Percentiles rank a stretch among this genome's conserved stretches.
Conservation (phyloP, 2,329 filamentous ascomycete species). For the Epicoccum sorghinum region DNA sequence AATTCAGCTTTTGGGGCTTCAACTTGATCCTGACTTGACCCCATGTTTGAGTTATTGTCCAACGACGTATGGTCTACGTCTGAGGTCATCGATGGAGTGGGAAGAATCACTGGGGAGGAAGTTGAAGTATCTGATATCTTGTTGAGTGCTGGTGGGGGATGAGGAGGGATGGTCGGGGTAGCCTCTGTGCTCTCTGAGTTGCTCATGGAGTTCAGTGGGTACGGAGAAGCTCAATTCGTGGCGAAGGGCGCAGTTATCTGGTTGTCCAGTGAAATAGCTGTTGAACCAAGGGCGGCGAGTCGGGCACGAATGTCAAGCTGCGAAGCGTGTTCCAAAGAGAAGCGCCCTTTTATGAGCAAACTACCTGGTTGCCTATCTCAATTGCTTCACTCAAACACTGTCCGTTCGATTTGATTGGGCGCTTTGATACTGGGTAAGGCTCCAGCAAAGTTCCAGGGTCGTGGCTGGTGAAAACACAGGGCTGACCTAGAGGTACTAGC, state of each 20-base stretch:
- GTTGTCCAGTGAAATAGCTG: background rate
- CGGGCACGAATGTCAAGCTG: background rate
- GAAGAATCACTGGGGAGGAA: constrained; percentile 33
- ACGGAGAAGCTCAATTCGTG: too few species aligned
- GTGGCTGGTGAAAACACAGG: too few species aligned
- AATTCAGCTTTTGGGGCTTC: constrained; percentile 15
- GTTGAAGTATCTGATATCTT: constrained; percentile 29
- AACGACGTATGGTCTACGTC: constrained; percentile 27
- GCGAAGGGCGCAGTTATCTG: background rate
- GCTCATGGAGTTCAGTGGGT: constrained; percentile 22
- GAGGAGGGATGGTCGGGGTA: constrained; percentile 13
- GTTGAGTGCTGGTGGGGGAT: constrained; percentile 12
- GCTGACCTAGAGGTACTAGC: too few species aligned
- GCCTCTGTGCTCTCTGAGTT: constrained; percentile 18
- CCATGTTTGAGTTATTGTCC: constrained; percentile 21
- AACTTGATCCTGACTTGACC: constrained; percentile 19
- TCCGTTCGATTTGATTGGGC: background rate
- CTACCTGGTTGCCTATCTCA: background rate
- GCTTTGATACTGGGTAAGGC: background rate
- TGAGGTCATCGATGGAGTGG: constrained; percentile 31
- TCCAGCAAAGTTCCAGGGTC: background rate
- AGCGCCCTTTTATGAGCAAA: background rate
- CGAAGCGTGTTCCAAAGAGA: too few species aligned
- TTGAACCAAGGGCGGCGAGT: background rate
- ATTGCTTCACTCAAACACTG: background rate